Base-by-base conservation (phyloP, 2,329 filamentous ascomycete genomes). In the Cephalotrichum gorgonifer region DNA sequence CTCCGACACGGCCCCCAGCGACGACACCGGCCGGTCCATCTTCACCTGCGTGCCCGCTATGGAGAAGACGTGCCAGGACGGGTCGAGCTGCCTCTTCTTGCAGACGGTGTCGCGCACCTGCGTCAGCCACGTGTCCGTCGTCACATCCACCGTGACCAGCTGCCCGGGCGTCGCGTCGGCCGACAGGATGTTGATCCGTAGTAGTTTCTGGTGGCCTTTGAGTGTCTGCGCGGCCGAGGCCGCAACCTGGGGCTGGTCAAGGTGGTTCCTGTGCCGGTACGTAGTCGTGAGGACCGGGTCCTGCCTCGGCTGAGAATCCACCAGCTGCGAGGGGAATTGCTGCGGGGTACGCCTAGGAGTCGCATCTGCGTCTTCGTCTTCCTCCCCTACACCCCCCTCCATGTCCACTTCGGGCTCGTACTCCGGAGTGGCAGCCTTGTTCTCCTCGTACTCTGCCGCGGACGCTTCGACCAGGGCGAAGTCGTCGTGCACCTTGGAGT, bases 61-160 rank as follows among this genome's bases (percentile, higher is more conserved):
- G 64, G 88, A 89, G 54, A 94, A 75, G 5, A 91, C 83, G 61
- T 88, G 86, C 50, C 83, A 79, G 17, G 76, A 84, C 68, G 89
- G 88, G 62, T 93, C 88, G 0, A 93, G 71, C 51, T 86, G 81
- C 41, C 88, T 75, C 64, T 86, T 87, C 39, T 82, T 78, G 62
- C 87, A 93, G 2, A 87, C 83, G 54, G 81, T 74, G 59, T 91
- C 86, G 47, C 91, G 79, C 26, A 93, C 80, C 62, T 93, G 86
- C 41, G 85, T 86, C 42, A 93, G 78, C 61, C 90, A 93, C 27
- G 83, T 91, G 56, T 91, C 86, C 0, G 85, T 88, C 0, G 85
- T 90, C 43, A 88, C 86, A 53, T 86, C 81, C 17, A 90, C 69
- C 2, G 81, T 83, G 23, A 88, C 76, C 68, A 82, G 80, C 58